phyloP scores from a whole-genome alignment of 805 yeast species.

The Candida sphagnicola region DNA sequence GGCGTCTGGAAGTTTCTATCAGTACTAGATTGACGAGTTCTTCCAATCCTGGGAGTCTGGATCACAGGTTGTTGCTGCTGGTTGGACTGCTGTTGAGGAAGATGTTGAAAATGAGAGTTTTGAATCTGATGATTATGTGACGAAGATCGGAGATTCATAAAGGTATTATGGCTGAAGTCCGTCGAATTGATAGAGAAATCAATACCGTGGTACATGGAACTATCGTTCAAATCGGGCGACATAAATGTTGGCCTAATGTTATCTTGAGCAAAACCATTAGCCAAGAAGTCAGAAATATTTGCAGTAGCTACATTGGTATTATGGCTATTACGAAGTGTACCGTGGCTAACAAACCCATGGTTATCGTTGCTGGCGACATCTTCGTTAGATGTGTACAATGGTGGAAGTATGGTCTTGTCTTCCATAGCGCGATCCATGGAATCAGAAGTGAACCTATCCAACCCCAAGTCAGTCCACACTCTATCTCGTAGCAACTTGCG shows the following conservation, averaged over 20 bases:
- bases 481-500: constrained; percentile 24
- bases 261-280: constrained; percentile 13
- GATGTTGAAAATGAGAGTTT: background rate
- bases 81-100: constrained; percentile 6
- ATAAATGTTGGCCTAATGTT: constrained; percentile 7
- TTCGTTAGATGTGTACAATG: constrained; percentile 28
- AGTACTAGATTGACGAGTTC: constrained; percentile 35
- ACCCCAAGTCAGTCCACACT: constrained; percentile 33
- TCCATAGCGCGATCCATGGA: constrained; percentile 11
- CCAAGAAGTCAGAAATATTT: constrained; percentile 4
- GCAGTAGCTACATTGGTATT: constrained; percentile 1
- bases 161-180: constrained; percentile 10
- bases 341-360: constrained; percentile 6
- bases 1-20: constrained; percentile 42
- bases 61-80: constrained; percentile 12
- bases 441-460: constrained; percentile 21
- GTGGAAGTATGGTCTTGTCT: constrained; percentile 31
- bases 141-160: constrained; percentile 12
- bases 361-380: constrained; percentile 13
- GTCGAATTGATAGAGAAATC: constrained; percentile 32
- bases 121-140: constrained; percentile 7
- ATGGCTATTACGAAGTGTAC: constrained; percentile 4
- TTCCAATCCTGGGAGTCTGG: constrained; percentile 38
- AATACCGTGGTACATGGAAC: constrained; percentile 23
- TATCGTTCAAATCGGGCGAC: constrained; percentile 21